Conservation (phyloP, 2,329 filamentous ascomycete species). For the Coniochaeta hoffmannii region DNA sequence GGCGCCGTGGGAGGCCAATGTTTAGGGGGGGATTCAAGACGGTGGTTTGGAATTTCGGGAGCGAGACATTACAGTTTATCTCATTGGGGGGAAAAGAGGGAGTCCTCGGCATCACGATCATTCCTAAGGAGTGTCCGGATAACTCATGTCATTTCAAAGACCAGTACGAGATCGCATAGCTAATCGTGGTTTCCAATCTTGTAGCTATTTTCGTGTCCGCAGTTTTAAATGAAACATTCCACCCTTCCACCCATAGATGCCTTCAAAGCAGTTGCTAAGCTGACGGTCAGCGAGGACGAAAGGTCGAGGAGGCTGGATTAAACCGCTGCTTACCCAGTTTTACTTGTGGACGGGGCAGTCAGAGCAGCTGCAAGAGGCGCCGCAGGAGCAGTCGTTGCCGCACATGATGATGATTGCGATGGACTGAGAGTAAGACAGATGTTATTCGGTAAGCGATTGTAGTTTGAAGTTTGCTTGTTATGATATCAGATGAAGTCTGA, state of each 20-base stretch:
- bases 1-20: too few species aligned
- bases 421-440: too few species aligned
- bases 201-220: not conserved
- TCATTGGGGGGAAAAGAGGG: too few species aligned
- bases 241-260: not conserved
- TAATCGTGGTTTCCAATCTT: not conserved
- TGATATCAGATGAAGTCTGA: not conserved
- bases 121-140: too few species aligned
- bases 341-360: conserved; percentile 4
- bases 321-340: not conserved
- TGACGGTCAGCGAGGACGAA: not conserved
- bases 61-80: too few species aligned
- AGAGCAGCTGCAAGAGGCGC: not conserved
- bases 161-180: not conserved
- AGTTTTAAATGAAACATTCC: not conserved
- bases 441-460: not conserved
- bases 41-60: too few species aligned
- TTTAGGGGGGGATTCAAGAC: too few species aligned
- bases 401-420: conserved; percentile 1
- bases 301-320: not conserved
- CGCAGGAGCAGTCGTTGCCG: conserved; percentile 2
- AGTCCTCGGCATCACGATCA: too few species aligned
- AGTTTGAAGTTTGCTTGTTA: not conserved
- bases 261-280: not conserved
- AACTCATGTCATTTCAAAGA: not conserved